A percentile compares a stretch with the other conserved stretches of the same genome.
Conservation (phyloP, 306 rosid species). For the Mucuna pruriens region DNA sequence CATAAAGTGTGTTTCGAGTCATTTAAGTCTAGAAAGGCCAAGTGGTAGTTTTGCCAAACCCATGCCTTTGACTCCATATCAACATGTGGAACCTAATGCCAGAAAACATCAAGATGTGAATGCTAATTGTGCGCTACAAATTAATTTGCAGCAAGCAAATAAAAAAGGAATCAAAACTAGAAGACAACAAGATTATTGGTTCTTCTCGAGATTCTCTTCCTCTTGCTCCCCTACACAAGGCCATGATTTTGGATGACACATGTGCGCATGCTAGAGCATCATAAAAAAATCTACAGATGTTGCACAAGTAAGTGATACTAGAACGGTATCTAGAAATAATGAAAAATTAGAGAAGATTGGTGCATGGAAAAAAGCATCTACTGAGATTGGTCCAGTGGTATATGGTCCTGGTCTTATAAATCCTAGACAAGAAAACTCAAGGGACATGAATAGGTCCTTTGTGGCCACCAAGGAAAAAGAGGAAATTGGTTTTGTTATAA, state of each 20-base stretch:
- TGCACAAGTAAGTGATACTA: conserved; percentile 42
- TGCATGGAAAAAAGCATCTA: conserved; percentile 36
- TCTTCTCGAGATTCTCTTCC: conserved; percentile 38
- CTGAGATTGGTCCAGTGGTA: conserved; percentile 32
- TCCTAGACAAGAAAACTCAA: conserved; percentile 36
- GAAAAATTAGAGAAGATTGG: conserved; percentile 35
- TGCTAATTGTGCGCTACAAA: conserved; percentile 41
- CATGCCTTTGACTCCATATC: conserved; percentile 48
- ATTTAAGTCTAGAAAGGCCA: conserved; percentile 41
- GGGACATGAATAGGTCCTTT: conserved; percentile 32
- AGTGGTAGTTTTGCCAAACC: conserved; percentile 27
- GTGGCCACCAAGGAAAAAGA: conserved; percentile 43
- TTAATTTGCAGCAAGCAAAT: conserved; percentile 44
- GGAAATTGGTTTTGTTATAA: conserved; percentile 29
- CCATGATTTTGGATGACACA: conserved; percentile 32
- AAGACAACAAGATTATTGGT: conserved; percentile 35
- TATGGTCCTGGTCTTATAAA: conserved; percentile 41
- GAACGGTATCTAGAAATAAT: conserved; percentile 36
- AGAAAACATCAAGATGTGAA: conserved; percentile 35
- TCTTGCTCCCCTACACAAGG: conserved; percentile 41
- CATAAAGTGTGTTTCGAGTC: conserved; percentile 32
- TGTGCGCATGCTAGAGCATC: conserved; percentile 34
- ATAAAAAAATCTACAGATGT: conserved; percentile 42
- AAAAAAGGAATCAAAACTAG: conserved; percentile 46
- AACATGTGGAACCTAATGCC: conserved; percentile 46